phyloP scores from a whole-genome alignment of 2,329 filamentous ascomycete genomes.

The Alternaria postmessia region DNA sequence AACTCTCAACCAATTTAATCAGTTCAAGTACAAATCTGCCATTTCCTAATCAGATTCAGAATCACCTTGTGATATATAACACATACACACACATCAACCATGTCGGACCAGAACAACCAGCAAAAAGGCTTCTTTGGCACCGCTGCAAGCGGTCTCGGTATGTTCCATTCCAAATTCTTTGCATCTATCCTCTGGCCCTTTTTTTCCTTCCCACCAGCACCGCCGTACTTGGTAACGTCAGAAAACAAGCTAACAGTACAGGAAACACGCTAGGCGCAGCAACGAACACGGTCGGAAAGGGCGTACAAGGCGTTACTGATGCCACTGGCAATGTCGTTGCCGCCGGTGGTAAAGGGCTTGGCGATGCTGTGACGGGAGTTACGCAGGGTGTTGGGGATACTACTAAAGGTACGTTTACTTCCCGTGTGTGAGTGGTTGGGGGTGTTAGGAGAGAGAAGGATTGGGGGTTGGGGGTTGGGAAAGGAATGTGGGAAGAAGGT shows the following conservation, averaged over 20 bases:
- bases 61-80: background rate
- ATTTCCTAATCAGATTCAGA: no score
- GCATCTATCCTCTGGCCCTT: background rate
- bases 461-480: background rate
- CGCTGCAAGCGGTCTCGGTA: constrained; percentile 43
- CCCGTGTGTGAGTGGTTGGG: no score
- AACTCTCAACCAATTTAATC: background rate
- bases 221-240: background rate
- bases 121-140: constrained; percentile 46
- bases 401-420: constrained; percentile 34
- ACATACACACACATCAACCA: constrained; percentile 5
- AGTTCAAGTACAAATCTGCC: no score
- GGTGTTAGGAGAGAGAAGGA: no score
- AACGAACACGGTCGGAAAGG: constrained; percentile 46
- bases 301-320: constrained; percentile 41
- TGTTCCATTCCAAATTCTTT: background rate
- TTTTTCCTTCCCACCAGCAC: background rate
- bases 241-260: constrained; percentile 6
- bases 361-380: constrained; percentile 46
- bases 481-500: background rate
- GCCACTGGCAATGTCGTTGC: constrained; percentile 44
- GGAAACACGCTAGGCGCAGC: constrained; percentile 47
- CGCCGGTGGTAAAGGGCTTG: constrained; percentile 46
- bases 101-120: constrained; percentile 38
- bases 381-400: constrained; percentile 47